phyloP scores from a whole-genome alignment of 2,329 filamentous ascomycete species.

The Boeremia lycopersici region DNA sequence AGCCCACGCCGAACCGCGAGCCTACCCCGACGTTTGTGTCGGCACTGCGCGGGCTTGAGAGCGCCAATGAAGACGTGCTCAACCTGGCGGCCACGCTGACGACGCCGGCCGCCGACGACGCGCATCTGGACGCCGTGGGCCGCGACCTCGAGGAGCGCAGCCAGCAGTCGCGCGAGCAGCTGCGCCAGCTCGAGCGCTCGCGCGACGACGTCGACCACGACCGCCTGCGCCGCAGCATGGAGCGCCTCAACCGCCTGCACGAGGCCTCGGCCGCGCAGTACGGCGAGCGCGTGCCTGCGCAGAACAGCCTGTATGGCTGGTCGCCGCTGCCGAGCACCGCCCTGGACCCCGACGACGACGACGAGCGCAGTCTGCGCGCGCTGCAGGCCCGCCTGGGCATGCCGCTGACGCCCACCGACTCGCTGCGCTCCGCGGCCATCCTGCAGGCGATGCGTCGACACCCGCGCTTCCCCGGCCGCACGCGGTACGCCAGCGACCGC shows the following conservation, averaged over 20 bases:
- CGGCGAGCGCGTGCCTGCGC: slow-evolving; percentile 59
- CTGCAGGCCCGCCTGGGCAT: slow-evolving; percentile 2
- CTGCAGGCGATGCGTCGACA: slow-evolving; percentile 49
- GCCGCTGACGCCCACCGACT: slow-evolving; percentile 43
- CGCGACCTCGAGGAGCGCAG: slow-evolving; percentile 32
- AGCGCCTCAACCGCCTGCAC: slow-evolving; percentile 48
- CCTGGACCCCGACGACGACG: slow-evolving; percentile 2
- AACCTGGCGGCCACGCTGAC: slow-evolving; percentile 58
- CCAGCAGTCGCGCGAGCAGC: slow-evolving; percentile 26
- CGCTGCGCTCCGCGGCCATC: slow-evolving; percentile 47
- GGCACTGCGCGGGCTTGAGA: slow-evolving; percentile 54
- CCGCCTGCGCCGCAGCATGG: slow-evolving; percentile 54
- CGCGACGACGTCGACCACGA: slow-evolving; percentile 48
- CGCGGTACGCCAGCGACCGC: slow-evolving; percentile 48
- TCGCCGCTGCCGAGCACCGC: slow-evolving; percentile 51
- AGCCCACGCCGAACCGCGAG: slow-evolving; percentile 27
- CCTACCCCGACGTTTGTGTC: slow-evolving; percentile 52
- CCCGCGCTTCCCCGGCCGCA: slow-evolving; percentile 47
- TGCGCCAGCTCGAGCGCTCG: slow-evolving; percentile 33
- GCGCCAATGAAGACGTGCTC: slow-evolving; percentile 48
- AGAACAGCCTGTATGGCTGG: slow-evolving; percentile 66
- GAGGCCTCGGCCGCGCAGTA: slow-evolving; percentile 45
- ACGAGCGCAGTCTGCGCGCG: slow-evolving; percentile 3
- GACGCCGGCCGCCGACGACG: slow-evolving; percentile 52
- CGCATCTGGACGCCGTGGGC: slow-evolving; percentile 27